These are phyloP conservation scores for Arachnopeziza araneosa DNA, from an alignment of 2,329 filamentous ascomycete species.

Conservation along the genomic window DNA sequence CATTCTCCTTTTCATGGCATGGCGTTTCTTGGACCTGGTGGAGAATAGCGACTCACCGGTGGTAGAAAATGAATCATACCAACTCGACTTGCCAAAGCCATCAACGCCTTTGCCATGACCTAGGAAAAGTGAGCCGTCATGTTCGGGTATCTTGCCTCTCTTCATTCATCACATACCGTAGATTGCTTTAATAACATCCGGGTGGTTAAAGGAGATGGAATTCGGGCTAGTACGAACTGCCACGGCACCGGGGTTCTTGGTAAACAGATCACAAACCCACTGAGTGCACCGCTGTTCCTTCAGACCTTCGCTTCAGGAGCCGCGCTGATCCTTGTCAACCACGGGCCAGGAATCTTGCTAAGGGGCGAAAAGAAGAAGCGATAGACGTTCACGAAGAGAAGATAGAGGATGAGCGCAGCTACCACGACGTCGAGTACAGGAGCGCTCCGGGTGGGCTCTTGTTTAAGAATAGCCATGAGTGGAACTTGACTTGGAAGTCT, in stretches of 20 bases:
- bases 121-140: neutral
- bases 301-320: slow-evolving; percentile 9
- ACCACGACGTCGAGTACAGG: neutral
- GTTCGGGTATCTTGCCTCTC: neutral
- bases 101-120: slow-evolving; percentile 14
- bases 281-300: slow-evolving; percentile 8
- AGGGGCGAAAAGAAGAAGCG: slow-evolving; percentile 12
- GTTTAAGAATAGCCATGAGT: neutral
- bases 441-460: neutral
- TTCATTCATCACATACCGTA: slow-evolving; percentile 4
- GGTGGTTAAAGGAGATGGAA: slow-evolving; percentile 14
- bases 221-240: slow-evolving; percentile 8
- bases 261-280: slow-evolving; percentile 11
- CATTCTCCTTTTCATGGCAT: slow-evolving; percentile 81
- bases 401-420: neutral
- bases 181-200: slow-evolving; percentile 13
- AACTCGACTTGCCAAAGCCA: slow-evolving; percentile 12
- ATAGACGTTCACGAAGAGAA: neutral
- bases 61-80: slow-evolving; percentile 80
- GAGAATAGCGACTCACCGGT: slow-evolving; percentile 83
- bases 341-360: slow-evolving; percentile 11
- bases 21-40: slow-evolving; percentile 71
- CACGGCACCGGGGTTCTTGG: slow-evolving; percentile 8
- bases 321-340: slow-evolving; percentile 4
- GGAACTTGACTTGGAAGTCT: neutral